Conservation (phyloP, 169 alveolate species). For the Ichthyophthirius multifiliis region DNA sequence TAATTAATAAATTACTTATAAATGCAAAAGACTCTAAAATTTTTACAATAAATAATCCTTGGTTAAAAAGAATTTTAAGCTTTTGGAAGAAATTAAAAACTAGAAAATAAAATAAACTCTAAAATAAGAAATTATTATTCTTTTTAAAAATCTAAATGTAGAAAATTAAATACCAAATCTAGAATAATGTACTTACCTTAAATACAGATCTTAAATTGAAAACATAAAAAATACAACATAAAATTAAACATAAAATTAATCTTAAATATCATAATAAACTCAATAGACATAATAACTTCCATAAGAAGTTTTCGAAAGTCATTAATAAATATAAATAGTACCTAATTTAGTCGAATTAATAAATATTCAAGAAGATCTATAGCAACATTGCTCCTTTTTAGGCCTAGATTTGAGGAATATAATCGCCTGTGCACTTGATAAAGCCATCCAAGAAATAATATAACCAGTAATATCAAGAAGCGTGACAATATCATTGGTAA, state of each 20-base stretch:
- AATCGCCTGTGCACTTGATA: constrained; percentile 95
- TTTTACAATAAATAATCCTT: constrained; percentile 64
- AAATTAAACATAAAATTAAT: too few relatives aligned
- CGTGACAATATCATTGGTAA: constrained; percentile 93
- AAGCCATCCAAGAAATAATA: constrained; percentile 94
- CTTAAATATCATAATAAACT: too few relatives aligned
- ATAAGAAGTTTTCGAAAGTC: too few relatives aligned
- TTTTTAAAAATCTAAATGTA: constrained; percentile 27
- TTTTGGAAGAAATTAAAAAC: constrained; percentile 55
- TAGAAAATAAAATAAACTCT: constrained; percentile 26
- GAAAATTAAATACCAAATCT: constrained; percentile 23
- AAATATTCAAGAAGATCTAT: too few relatives aligned
- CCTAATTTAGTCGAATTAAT: too few relatives aligned
- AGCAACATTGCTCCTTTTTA: neutral
- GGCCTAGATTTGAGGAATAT: constrained; percentile 66
- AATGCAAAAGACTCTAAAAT: constrained; percentile 52
- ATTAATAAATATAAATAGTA: too few relatives aligned
- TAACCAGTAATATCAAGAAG: constrained; percentile 88
- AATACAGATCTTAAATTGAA: neutral
- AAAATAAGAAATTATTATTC: constrained; percentile 38
- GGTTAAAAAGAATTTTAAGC: constrained; percentile 68
- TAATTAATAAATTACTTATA: constrained; percentile 71
- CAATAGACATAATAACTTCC: too few relatives aligned
- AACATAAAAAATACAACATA: neutral
- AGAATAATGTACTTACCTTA: neutral